Conservation (phyloP, 768 basidiomycete species). For the Piloderma croceum region DNA sequence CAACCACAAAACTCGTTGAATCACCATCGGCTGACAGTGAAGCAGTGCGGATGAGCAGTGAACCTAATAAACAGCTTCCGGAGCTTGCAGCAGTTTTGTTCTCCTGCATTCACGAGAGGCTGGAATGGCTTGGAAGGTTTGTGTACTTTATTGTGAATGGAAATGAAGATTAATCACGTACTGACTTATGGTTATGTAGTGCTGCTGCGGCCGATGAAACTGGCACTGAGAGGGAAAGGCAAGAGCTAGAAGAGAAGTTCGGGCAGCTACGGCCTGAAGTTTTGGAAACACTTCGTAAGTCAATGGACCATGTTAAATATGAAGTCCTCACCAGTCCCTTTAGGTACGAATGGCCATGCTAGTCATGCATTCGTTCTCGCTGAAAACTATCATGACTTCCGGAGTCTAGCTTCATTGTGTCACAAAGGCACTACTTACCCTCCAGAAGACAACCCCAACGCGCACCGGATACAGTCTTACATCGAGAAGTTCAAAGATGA, state of each 20-base stretch:
- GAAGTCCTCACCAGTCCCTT: conserved; percentile 1
- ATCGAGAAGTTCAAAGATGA: conserved; percentile 73
- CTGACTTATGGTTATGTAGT: conserved; percentile 26
- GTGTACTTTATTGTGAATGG: background rate
- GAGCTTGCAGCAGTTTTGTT: conserved; percentile 61
- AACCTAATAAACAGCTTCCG: conserved; percentile 52
- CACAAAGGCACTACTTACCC: conserved; percentile 60
- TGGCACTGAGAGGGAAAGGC: conserved; percentile 48
- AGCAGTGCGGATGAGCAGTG: conserved; percentile 22
- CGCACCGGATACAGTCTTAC: conserved; percentile 59
- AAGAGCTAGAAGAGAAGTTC: conserved; percentile 63
- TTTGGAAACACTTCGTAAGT: conserved; percentile 75
- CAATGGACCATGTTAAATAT: background rate
- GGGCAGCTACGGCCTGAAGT: conserved; percentile 67
- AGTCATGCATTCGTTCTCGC: conserved; percentile 76
- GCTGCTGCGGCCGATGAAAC: conserved; percentile 41
- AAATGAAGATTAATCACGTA: background rate
- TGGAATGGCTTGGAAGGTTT: conserved; percentile 65
- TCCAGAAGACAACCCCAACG: conserved; percentile 59
- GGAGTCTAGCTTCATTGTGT: conserved; percentile 79
- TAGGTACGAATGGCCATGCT: conserved; percentile 64
- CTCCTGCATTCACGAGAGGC: conserved; percentile 58
- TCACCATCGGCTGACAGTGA: conserved; percentile 24
- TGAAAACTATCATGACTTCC: conserved; percentile 82
- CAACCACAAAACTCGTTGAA: conserved; percentile 48